These are phyloP conservation scores for Saturnispora galanensis DNA, from an alignment of 805 yeast species.

Conservation along the genomic window DNA sequence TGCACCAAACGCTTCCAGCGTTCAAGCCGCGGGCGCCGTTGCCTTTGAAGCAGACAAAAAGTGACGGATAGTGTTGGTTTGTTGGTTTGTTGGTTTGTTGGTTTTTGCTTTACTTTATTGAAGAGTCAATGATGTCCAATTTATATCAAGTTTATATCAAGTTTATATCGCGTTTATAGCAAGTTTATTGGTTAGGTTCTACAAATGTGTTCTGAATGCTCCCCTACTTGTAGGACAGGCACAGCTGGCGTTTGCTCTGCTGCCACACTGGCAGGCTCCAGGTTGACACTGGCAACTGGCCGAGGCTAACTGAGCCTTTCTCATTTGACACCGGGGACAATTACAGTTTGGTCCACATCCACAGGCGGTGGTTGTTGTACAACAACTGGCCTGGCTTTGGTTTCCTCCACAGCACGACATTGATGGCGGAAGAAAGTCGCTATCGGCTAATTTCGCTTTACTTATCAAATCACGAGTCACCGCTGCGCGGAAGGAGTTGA, in stretches of 20 bases:
- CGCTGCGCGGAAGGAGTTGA: too few species aligned
- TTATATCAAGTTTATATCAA: neutral
- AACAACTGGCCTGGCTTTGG: neutral
- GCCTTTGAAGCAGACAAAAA: slow-evolving; percentile 19
- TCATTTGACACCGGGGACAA: neutral
- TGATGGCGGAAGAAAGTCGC: too few species aligned
- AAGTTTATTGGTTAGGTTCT: neutral
- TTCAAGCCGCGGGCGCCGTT: slow-evolving; percentile 17
- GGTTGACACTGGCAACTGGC: slow-evolving; percentile 4
- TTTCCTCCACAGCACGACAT: slow-evolving; percentile 7
- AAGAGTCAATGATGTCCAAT: neutral
- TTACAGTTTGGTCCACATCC: slow-evolving; percentile 1
- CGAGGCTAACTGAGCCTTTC: neutral
- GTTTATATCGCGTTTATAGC: too few species aligned
- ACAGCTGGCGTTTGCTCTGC: slow-evolving; percentile 4
- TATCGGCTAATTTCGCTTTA: too few species aligned
- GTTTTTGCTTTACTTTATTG: neutral
- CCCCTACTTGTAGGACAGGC: neutral
- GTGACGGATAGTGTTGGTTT: neutral
- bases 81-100: too few species aligned
- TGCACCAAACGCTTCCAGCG: slow-evolving; percentile 17
- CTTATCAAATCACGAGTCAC: too few species aligned
- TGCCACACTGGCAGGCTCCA: slow-evolving; percentile 5
- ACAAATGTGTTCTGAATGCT: slow-evolving; percentile 6
- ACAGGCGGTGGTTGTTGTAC: neutral